These are phyloP conservation scores for Penicillium cataractarum DNA, from an alignment of 495 filamentous ascomycete genomes.

Conservation along the genomic window DNA sequence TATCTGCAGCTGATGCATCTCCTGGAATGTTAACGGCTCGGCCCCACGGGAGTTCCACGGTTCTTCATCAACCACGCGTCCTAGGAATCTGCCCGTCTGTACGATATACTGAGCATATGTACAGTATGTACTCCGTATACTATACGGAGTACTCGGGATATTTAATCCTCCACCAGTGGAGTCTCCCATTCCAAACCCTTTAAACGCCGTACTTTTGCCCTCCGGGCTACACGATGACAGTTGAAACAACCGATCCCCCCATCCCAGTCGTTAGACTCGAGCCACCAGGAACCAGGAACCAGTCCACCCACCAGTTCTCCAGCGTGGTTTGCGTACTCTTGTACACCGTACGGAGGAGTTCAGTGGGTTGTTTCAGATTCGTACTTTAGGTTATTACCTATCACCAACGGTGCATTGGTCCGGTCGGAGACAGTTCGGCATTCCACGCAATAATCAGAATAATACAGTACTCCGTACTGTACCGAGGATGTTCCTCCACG, in stretches of 20 bases:
- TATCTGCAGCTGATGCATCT: background rate
- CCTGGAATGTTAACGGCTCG: slow-evolving; percentile 1
- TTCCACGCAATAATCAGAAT: background rate
- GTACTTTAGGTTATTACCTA: slow-evolving; percentile 6
- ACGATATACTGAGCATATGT: background rate
- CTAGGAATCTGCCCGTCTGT: background rate
- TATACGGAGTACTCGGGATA: too few species aligned
- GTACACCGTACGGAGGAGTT: background rate
- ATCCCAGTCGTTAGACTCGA: background rate
- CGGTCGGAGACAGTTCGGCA: background rate
- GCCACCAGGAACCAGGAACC: slow-evolving; percentile 1
- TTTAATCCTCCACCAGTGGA: background rate
- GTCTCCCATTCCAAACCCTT: background rate
- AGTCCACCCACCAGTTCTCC: background rate
- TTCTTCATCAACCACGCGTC: background rate
- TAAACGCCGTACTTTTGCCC: background rate
- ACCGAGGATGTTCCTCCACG: background rate
- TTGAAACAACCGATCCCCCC: background rate
- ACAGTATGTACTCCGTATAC: too few species aligned
- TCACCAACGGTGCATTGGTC: background rate
- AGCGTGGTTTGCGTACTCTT: too few species aligned
- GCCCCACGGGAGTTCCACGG: slow-evolving; percentile 8
- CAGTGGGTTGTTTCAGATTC: slow-evolving; percentile 6
- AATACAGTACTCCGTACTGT: too few species aligned
- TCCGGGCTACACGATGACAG: background rate